phyloP scores from a whole-genome alignment of 2,329 filamentous ascomycete genomes.

The Aspergillus unguis region DNA sequence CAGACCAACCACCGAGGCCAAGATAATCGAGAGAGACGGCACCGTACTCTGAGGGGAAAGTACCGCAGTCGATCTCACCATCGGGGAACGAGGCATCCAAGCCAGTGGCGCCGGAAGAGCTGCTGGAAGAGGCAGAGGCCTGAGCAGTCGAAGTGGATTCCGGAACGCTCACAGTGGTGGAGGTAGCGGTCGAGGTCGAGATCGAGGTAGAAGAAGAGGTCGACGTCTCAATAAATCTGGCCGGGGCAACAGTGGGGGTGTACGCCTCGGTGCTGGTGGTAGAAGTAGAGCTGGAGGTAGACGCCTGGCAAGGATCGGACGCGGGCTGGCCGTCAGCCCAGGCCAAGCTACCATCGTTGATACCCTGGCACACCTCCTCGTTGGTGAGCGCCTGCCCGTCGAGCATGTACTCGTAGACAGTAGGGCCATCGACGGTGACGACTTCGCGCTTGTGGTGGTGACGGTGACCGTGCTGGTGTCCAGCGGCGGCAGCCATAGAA shows the following conservation, averaged over 20 bases:
- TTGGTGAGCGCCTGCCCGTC: slow-evolving; percentile 48
- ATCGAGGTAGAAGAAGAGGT: slow-evolving; percentile 30
- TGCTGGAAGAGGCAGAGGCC: slow-evolving; percentile 24
- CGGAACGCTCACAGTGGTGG: slow-evolving; percentile 21
- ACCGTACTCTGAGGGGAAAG: slow-evolving; percentile 79
- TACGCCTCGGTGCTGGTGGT: slow-evolving; percentile 27
- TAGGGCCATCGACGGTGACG: slow-evolving; percentile 58
- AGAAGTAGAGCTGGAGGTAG: slow-evolving; percentile 5
- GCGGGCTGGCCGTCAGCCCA: slow-evolving; percentile 65
- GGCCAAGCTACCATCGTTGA: slow-evolving; percentile 63
- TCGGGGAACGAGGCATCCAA: slow-evolving; percentile 70
- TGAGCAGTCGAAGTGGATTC: slow-evolving; percentile 23
- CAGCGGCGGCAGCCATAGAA: slow-evolving; percentile 41
- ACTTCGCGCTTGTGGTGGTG: slow-evolving; percentile 46
- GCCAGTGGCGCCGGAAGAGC: slow-evolving; percentile 46
- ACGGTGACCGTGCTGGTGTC: slow-evolving; percentile 42
- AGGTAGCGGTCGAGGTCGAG: slow-evolving; percentile 25
- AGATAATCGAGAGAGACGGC: slow-evolving; percentile 69
- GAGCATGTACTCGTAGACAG: slow-evolving; percentile 68
- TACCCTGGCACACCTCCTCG: slow-evolving; percentile 66
- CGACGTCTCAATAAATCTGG: slow-evolving; percentile 52
- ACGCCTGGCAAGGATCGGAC: slow-evolving; percentile 48
- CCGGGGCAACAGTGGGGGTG: slow-evolving; percentile 35
- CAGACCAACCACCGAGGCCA: slow-evolving; percentile 70
- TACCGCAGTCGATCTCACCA: slow-evolving; percentile 65